Evolutionary conservation across 2,329 filamentous ascomycete genomes (phyloP).

Genomic region (Fusarium euwallaceae): DNA sequence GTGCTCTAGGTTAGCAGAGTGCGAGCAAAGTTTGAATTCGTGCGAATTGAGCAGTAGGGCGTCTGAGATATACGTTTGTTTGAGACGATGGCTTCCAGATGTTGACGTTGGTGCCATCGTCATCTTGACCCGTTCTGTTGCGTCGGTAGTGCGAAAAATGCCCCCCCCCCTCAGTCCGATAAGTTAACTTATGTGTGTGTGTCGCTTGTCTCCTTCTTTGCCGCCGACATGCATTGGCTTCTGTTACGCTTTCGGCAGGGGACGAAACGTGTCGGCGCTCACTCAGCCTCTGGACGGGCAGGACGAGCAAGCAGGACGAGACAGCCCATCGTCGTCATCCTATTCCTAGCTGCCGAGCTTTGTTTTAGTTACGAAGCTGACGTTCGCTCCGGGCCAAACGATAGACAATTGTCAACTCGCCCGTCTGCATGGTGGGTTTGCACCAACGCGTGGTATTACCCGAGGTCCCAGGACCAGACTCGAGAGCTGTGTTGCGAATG

Average conservation of each 20-base stretch:
- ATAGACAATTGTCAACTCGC: constrained; percentile 27
- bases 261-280: constrained; percentile 33
- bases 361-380: constrained; percentile 3
- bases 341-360: background rate
- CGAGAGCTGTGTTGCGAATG: constrained; percentile 1
- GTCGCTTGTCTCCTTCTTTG: constrained; percentile 36
- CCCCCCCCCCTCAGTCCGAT: constrained; percentile 31
- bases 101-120: constrained; percentile 22
- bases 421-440: constrained; percentile 29
- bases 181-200: constrained; percentile 26
- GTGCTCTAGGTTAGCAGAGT: constrained; percentile 13
- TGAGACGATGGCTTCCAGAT: constrained; percentile 25
- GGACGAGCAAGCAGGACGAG: background rate
- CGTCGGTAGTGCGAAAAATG: constrained; percentile 21
- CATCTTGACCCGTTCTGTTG: constrained; percentile 33
- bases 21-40: constrained; percentile 17
- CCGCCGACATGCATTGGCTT: constrained; percentile 34
- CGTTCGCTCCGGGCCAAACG: constrained; percentile 36
- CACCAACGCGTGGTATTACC: constrained; percentile 34
- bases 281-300: constrained; percentile 26
- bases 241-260: constrained; percentile 25
- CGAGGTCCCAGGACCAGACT: constrained; percentile 11
- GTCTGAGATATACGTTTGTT: background rate
- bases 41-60: background rate
- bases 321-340: constrained; percentile 22